Evolutionary conservation across 2,329 filamentous ascomycete species (phyloP).

Genomic region (Gaeumannomyces tritici): DNA sequence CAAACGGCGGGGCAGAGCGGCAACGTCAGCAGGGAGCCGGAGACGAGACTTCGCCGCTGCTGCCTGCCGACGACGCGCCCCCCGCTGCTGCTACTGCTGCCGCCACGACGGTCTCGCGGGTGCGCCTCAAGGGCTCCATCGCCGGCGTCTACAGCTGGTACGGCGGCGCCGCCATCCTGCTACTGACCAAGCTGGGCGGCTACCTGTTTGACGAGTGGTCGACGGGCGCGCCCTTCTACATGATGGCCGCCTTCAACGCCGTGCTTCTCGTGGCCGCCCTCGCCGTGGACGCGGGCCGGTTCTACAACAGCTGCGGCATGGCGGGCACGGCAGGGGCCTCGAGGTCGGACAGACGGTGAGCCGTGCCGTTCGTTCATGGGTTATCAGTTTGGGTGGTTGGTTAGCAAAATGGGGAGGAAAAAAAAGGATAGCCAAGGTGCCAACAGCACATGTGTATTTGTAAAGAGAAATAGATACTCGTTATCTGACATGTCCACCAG

Average conservation of each 20-base stretch:
- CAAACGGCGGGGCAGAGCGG: constrained; percentile 1
- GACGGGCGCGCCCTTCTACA: constrained; percentile 77
- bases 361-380: too few relatives aligned
- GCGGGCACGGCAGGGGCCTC: too few relatives aligned
- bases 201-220: constrained; percentile 70
- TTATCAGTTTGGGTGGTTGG: too few relatives aligned
- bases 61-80: constrained; percentile 20
- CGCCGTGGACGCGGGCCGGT: constrained; percentile 33
- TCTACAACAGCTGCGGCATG: not conserved
- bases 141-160: constrained; percentile 90
- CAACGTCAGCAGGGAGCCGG: constrained; percentile 9
- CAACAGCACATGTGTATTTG: not conserved
- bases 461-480: too few relatives aligned
- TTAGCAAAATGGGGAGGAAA: not conserved
- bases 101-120: constrained; percentile 29
- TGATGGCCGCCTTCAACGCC: constrained; percentile 85
- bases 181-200: constrained; percentile 87
- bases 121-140: constrained; percentile 79
- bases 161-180: constrained; percentile 79
- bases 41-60: constrained; percentile 30
- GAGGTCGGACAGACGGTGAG: too few relatives aligned
- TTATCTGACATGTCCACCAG: not conserved
- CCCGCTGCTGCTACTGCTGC: not conserved
- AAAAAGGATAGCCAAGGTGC: not conserved
- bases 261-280: constrained; percentile 52